Evolutionary conservation across 495 filamentous ascomycete species (phyloP), one percentile per base, ranked within the genome.

Genomic region (Podospora pseudocomata): DNA sequence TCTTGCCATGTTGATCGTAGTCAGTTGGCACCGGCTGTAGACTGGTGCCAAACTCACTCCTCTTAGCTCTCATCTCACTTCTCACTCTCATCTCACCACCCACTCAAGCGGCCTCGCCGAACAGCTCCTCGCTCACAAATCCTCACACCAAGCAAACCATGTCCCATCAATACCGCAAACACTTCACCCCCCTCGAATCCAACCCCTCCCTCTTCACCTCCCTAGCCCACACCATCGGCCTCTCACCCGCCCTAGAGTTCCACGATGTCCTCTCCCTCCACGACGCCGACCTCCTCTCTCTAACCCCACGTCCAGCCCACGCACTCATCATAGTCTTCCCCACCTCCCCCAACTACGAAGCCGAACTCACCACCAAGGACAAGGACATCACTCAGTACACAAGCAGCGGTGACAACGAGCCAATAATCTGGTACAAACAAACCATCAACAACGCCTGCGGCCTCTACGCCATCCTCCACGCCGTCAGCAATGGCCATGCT

Each of bases 291-390:
- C 84, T 90, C 76, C 81, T 92, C 28, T 4, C 23, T 5, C 39
- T 49, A 11, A 11, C 13, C 39, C 89, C 90, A 2, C 87, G 88
- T 20, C 90, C 90, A 54, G 86, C 85, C 5, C 81, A 86, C 69
- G 90, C 90, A 58, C 82, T 92, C 61, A 83, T 93, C 70, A 83
- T 92, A 73, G 88, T 92, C 72, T 88, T 91, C 73, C 90, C 89
- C 53, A 82, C 88, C 68, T 84, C 84, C 18, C 53, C 63, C 3
- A 68, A 75, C 68, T 91, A 88, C 78, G 84, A 89, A 77, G 66
- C 77, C 23, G 55, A 58, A 20, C 4, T 58, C 18, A 5, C 13
- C 39, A 11, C 1, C 2, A 49, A 49, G 39, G 39, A 49, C 13
- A 49, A 49, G 13, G 5, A 0, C 0, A 11, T 11, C 15, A 6